These are phyloP conservation scores for Ricinus communis DNA, from an alignment of 345 rosid genomes.

Conservation along the genomic window DNA sequence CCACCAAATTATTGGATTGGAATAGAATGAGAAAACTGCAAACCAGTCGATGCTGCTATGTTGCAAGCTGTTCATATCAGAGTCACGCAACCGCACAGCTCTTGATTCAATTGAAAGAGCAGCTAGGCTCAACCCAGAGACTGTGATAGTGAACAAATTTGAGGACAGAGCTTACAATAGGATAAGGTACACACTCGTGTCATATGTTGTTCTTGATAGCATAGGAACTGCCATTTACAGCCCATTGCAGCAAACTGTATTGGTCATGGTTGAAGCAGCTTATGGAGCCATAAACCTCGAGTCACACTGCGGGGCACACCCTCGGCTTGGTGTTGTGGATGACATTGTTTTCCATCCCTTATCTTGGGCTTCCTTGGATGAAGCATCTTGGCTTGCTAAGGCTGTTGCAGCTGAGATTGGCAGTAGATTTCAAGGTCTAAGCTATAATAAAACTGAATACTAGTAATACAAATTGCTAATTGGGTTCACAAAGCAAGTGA, in stretches of 20 bases:
- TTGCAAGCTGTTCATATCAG: conserved; percentile 62
- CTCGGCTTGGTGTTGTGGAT: conserved; percentile 64
- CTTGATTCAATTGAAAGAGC: conserved; percentile 50
- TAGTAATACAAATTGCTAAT: background rate
- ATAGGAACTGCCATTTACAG: conserved; percentile 48
- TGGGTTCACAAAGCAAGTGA: background rate
- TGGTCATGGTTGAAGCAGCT: conserved; percentile 58
- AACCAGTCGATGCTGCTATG: conserved; percentile 43
- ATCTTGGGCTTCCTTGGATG: conserved; percentile 51
- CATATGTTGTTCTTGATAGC: conserved; percentile 44
- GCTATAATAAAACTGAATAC: no score
- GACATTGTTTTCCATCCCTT: conserved; percentile 58
- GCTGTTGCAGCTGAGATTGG: conserved; percentile 56
- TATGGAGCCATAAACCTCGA: conserved; percentile 48
- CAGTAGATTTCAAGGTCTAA: conserved; percentile 46
- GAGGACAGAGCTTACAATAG: conserved; percentile 57
- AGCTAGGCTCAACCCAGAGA: conserved; percentile 40
- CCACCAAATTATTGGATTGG: background rate
- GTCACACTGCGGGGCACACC: conserved; percentile 52
- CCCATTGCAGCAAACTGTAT: conserved; percentile 52
- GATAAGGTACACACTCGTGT: conserved; percentile 50
- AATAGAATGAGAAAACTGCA: conserved; percentile 26
- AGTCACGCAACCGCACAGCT: conserved; percentile 43
- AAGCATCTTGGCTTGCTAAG: conserved; percentile 65
- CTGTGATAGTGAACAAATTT: conserved; percentile 46